Percentiles rank a stretch among this genome's conserved stretches.
Evolutionary conservation across 805 yeast species (phyloP).

Genomic region (Lipomyces chichibuensis): DNA sequence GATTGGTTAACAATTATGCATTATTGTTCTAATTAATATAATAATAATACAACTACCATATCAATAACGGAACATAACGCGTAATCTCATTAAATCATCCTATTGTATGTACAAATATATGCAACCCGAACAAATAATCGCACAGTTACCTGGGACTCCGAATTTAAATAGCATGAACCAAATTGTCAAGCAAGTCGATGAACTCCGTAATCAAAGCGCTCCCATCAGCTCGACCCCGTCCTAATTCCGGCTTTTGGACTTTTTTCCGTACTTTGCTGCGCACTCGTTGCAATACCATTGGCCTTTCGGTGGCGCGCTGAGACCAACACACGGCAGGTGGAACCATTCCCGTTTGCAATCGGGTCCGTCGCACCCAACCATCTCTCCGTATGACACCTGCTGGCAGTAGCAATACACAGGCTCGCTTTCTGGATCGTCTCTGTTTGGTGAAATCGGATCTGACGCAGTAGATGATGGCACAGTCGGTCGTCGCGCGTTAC

Average conservation of each 20-base stretch:
- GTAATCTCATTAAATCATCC: background rate
- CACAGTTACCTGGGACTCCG: background rate
- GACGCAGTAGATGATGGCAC: slow-evolving; percentile 6
- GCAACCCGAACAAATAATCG: slow-evolving; percentile 1
- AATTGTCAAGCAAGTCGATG: slow-evolving; percentile 4
- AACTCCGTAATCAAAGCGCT: background rate
- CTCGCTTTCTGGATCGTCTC: slow-evolving; percentile 49
- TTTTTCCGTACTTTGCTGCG: slow-evolving; percentile 36
- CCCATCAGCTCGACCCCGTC: too few relatives aligned
- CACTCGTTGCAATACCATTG: slow-evolving; percentile 67
- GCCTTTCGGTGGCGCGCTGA: slow-evolving; percentile 68
- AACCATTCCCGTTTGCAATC: slow-evolving; percentile 88
- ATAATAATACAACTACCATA: background rate
- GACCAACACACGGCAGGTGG: slow-evolving; percentile 87
- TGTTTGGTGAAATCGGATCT: slow-evolving; percentile 21
- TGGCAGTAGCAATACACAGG: slow-evolving; percentile 95
- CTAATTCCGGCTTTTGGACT: slow-evolving; percentile 16
- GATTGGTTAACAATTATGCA: background rate
- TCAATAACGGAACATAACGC: background rate
- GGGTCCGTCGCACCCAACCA: slow-evolving; percentile 98
- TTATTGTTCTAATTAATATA: background rate
- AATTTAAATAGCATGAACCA: background rate
- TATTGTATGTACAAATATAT: background rate
- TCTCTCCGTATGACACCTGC: slow-evolving; percentile 96
- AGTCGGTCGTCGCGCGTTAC: slow-evolving; percentile 2